A percentile compares a stretch with the other conserved stretches of the same genome.
These are phyloP conservation scores for Starmerella potacharoeniae DNA, from an alignment of 805 yeast species.

Conservation along the genomic window DNA sequence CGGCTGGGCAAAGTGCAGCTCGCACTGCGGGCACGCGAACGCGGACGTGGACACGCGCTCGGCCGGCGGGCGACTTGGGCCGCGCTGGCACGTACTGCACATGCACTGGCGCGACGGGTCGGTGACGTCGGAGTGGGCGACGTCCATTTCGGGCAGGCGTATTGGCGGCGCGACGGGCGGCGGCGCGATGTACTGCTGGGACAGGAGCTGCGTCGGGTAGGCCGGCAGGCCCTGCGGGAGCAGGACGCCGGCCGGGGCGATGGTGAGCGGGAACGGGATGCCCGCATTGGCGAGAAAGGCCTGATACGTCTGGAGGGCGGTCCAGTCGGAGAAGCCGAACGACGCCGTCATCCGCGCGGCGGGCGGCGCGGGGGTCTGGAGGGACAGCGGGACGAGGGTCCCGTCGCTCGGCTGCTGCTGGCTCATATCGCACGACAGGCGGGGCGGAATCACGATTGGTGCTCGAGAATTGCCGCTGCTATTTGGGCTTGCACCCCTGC, in stretches of 20 bases:
- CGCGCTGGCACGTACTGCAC: background rate
- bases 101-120: background rate
- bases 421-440: too few relatives aligned
- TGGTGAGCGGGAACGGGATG: background rate
- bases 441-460: too few relatives aligned
- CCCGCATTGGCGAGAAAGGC: background rate
- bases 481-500: background rate
- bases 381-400: background rate
- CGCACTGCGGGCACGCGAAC: background rate
- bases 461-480: background rate
- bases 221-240: background rate
- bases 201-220: background rate
- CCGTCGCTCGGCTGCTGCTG: background rate
- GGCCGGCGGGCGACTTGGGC: background rate
- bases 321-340: background rate
- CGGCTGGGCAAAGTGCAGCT: background rate
- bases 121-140: background rate
- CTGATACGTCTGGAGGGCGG: background rate
- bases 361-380: background rate
- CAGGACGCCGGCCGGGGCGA: background rate
- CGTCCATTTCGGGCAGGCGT: background rate
- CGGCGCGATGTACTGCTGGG: background rate
- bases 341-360: background rate
- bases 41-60: background rate
- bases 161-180: background rate